Conservation (phyloP, 768 basidiomycete genomes). For the Mycena rosella region DNA sequence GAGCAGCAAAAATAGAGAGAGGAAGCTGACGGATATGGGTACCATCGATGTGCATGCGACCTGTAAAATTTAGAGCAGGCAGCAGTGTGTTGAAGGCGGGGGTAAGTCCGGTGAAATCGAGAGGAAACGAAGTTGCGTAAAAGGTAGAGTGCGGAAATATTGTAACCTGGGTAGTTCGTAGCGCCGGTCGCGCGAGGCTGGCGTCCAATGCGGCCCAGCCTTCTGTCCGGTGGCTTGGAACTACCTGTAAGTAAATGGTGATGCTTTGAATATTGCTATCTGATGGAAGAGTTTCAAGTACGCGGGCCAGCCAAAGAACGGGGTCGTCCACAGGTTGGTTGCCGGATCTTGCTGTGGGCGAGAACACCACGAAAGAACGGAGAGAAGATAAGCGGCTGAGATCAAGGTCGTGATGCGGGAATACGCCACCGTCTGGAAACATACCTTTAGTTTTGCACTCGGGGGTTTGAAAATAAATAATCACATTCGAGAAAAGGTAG, state of each 20-base stretch:
- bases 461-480: not conserved
- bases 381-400: not conserved
- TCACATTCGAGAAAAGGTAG: conserved; percentile 3
- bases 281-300: not conserved
- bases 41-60: not conserved
- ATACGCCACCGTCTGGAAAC: not conserved
- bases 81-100: not conserved
- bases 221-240: not conserved
- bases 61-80: not conserved
- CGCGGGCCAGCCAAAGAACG: not conserved
- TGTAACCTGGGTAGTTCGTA: not conserved
- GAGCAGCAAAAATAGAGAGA: no score
- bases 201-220: not conserved
- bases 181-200: not conserved
- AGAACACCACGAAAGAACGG: not conserved
- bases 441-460: not conserved
- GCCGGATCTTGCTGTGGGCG: not conserved
- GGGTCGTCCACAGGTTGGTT: not conserved
- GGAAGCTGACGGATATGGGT: no score
- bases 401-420: not conserved
- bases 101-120: no score
- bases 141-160: not conserved
- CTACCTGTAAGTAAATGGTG: not conserved
- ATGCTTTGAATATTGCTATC: not conserved
- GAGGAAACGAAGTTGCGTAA: no score